These are phyloP conservation scores for Metschnikowia cubensis DNA, from an alignment of 805 yeast genomes.

Conservation along the genomic window DNA sequence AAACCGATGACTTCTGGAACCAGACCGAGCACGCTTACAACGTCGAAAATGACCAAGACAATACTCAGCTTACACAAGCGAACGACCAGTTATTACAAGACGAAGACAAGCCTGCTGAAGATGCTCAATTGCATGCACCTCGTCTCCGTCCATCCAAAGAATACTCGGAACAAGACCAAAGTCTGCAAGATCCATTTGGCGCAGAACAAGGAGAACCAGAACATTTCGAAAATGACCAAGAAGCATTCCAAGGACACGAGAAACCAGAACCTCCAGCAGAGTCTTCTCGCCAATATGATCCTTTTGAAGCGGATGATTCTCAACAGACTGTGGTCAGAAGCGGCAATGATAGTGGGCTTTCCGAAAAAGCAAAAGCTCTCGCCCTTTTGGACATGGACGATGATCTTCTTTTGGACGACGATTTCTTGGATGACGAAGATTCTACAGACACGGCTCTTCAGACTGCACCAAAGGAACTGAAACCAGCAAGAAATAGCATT, in stretches of 20 bases:
- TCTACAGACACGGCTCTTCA: background rate
- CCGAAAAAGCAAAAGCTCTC: slow-evolving; percentile 12
- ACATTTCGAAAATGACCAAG: background rate
- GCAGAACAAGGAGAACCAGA: background rate
- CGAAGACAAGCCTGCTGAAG: background rate
- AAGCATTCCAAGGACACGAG: background rate
- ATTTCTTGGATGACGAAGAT: slow-evolving; percentile 33
- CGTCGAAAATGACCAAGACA: background rate
- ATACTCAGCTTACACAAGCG: background rate
- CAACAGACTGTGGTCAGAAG: slow-evolving; percentile 2
- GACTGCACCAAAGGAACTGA: background rate
- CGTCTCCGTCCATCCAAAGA: background rate
- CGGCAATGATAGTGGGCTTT: background rate
- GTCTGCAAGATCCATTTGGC: background rate
- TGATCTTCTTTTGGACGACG: slow-evolving; percentile 32
- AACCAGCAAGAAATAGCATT: slow-evolving; percentile 4
- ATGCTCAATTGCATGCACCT: background rate
- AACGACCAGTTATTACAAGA: background rate
- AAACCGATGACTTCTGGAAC: slow-evolving; percentile 1
- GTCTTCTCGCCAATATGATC: background rate
- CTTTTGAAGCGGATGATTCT: background rate
- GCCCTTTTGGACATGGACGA: slow-evolving; percentile 26
- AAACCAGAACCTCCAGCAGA: background rate
- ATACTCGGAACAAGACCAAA: background rate
- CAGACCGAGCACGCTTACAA: background rate